A percentile compares a stretch with the other conserved stretches of the same genome.
Evolutionary conservation across 192 early-diverging fungal species (phyloP).

Genomic region (Diversispora eburnea): DNA sequence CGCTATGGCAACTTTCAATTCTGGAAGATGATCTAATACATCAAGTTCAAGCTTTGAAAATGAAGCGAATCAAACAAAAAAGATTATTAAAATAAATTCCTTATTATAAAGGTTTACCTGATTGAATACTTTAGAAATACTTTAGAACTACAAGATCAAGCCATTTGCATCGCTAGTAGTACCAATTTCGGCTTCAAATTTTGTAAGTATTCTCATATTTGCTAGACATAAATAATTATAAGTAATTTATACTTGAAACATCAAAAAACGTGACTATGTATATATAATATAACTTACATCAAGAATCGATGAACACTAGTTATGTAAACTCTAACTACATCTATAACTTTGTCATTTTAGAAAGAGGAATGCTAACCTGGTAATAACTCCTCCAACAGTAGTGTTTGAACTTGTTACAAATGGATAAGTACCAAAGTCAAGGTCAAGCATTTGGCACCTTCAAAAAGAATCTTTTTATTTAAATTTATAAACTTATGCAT

Average conservation of each 20-base stretch:
- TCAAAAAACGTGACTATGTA: no score
- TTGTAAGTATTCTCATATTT: no score
- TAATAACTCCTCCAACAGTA: constrained; percentile 90
- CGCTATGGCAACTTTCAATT: constrained; percentile 89
- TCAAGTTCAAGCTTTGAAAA: constrained; percentile 74
- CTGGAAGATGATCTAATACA: constrained; percentile 79
- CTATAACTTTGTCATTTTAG: constrained; percentile 70
- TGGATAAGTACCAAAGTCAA: constrained; percentile 98
- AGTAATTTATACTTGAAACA: no score
- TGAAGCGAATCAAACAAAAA: neutral
- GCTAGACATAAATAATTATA: no score
- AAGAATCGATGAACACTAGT: constrained; percentile 94
- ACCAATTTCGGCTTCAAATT: no score
- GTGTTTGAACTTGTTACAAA: constrained; percentile 98
- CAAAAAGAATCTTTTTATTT: constrained; percentile 84
- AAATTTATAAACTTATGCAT: constrained; percentile 67
- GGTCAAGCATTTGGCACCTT: constrained; percentile 98
- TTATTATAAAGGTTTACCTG: constrained; percentile 31
- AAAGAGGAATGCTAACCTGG: constrained; percentile 89
- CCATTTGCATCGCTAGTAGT: no score
- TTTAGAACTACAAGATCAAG: no score
- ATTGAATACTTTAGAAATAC: no score
- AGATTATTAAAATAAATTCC: neutral
- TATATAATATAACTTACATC: constrained; percentile 47
- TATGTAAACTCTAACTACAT: constrained; percentile 98